Evolutionary conservation across 2,329 filamentous ascomycete genomes (phyloP).

Genomic region (Diplodia corticola): DNA sequence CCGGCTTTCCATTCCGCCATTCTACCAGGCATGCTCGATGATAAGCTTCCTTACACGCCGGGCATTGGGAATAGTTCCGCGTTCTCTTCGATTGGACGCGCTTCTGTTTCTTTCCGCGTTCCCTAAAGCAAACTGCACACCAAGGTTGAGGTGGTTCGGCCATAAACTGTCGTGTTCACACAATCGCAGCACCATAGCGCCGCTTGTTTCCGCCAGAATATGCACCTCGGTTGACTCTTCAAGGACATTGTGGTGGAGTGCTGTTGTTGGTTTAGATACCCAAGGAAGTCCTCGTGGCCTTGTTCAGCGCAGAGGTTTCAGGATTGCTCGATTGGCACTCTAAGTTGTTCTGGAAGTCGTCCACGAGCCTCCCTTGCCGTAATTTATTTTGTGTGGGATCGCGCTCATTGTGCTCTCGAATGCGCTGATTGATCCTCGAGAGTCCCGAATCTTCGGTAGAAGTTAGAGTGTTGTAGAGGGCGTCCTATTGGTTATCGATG

Average conservation of each 20-base stretch:
- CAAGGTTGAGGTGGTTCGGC: neutral
- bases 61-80: no score
- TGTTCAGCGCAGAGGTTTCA: neutral
- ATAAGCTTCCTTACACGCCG: neutral
- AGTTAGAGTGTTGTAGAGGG: neutral
- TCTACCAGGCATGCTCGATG: neutral
- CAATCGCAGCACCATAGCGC: neutral
- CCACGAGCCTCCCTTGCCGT: neutral
- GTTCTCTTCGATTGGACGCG: no score
- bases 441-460: neutral
- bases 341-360: neutral
- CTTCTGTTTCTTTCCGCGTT: no score
- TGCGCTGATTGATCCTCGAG: neutral
- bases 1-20: neutral
- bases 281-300: neutral
- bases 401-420: neutral
- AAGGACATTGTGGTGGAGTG: neutral
- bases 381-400: rapidly evolving
- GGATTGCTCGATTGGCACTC: neutral
- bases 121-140: no score
- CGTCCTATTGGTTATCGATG: neutral
- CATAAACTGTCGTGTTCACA: neutral
- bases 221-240: no score
- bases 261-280: neutral
- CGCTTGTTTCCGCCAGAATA: neutral